Conservation (phyloP, 1,284 basidiomycete genomes). For the Cutaneotrichosporon sp. region DNA sequence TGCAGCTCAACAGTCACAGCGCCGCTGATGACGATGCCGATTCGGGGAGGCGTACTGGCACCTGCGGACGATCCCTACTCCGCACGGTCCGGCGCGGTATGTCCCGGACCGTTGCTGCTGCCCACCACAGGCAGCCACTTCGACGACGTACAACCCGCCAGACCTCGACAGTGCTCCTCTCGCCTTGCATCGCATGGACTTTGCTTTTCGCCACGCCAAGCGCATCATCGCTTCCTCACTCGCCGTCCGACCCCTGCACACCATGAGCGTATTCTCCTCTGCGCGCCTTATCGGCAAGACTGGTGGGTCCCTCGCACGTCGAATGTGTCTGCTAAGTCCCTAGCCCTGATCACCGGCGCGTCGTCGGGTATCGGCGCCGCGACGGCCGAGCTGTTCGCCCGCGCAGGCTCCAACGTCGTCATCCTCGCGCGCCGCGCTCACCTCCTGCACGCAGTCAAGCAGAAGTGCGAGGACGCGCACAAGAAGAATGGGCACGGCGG, state of each 20-base stretch:
- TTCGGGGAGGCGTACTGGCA: too few species aligned
- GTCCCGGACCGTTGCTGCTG: too few species aligned
- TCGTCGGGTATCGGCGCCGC: conserved; percentile 44
- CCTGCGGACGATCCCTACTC: too few species aligned
- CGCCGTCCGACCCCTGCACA: not conserved
- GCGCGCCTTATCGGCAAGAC: conserved; percentile 29
- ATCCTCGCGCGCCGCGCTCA: conserved; percentile 38
- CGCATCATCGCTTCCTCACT: not conserved
- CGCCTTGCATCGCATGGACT: not conserved
- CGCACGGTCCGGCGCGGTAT: too few species aligned
- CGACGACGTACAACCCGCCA: too few species aligned
- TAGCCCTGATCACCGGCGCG: conserved; percentile 43
- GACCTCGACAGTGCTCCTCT: too few species aligned
- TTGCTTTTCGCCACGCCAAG: not conserved
- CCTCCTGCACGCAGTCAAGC: conserved; percentile 34
- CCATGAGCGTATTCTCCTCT: conserved; percentile 12
- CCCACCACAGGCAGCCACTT: too few species aligned
- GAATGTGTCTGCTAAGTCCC: not conserved
- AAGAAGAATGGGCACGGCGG: conserved; percentile 21
- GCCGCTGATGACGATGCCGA: too few species aligned
- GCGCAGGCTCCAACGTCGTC: conserved; percentile 37
- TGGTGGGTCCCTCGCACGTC: conserved; percentile 15
- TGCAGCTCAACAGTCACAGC: too few species aligned
- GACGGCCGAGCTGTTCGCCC: conserved; percentile 40
- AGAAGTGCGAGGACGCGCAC: conserved; percentile 24